These are phyloP conservation scores for Powellomyces hirtus DNA, from an alignment of 192 early-diverging fungal genomes.

Conservation along the genomic window DNA sequence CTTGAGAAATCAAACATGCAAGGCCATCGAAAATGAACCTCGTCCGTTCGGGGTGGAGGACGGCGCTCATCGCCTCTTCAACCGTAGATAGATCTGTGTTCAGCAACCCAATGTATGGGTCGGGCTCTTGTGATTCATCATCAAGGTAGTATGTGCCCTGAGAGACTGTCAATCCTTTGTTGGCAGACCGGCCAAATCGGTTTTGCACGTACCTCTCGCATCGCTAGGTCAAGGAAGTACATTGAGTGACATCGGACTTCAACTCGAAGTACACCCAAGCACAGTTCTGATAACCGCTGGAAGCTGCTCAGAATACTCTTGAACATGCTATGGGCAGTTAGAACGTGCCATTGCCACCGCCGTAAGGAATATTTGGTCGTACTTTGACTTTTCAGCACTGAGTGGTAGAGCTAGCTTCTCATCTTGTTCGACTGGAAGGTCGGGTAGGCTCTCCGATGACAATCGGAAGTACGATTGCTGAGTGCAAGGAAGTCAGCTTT, in stretches of 20 bases:
- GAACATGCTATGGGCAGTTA: conserved; percentile 23
- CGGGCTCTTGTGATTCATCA: conserved; percentile 77
- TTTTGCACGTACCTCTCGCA: conserved; percentile 78
- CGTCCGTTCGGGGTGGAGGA: conserved; percentile 61
- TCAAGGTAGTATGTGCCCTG: conserved; percentile 79
- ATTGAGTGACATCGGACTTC: conserved; percentile 83
- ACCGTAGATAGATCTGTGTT: conserved; percentile 75
- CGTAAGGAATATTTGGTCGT: not conserved
- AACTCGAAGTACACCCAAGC: conserved; percentile 76
- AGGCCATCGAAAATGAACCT: conserved; percentile 85
- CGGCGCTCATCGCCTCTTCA: conserved; percentile 68
- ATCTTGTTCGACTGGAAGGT: conserved; percentile 9
- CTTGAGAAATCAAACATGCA: conserved; percentile 68
- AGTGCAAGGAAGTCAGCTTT: not conserved
- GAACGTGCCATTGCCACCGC: not conserved
- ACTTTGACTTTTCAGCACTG: conserved; percentile 10
- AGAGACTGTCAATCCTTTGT: too few species aligned
- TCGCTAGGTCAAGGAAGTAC: conserved; percentile 85
- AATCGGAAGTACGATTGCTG: conserved; percentile 9
- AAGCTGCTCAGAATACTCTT: conserved; percentile 53
- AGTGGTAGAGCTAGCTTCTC: conserved; percentile 17
- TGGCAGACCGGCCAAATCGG: too few species aligned
- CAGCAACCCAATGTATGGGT: conserved; percentile 79
- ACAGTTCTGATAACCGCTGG: conserved; percentile 73
- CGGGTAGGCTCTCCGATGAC: conserved; percentile 7